Evolutionary conservation across 2,329 filamentous ascomycete species (phyloP), one percentile per base, ranked within the genome.

Genomic region (Balansia obtecta): DNA sequence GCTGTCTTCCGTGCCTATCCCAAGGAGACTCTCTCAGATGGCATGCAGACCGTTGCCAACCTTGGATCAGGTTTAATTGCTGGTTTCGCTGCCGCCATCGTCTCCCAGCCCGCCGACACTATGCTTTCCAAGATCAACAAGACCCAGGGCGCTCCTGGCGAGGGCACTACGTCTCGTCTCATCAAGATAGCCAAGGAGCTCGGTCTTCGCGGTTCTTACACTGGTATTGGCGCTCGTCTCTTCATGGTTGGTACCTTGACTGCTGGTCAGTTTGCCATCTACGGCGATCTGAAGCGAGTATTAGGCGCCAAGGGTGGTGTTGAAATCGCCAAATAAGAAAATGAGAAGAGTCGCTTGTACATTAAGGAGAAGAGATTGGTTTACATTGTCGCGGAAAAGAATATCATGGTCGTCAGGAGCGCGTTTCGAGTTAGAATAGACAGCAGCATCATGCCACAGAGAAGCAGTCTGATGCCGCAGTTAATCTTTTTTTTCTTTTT

Each of bases 121-220:
- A 94, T 94, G 88, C 83, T 94, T 57, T 86, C 80, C 74, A 93
- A 91, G 82, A 93, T 94, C 79, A 94, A 94, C 85, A 93, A 93
- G 85, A 88, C 85, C 73, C 83, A 88, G 77, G 88, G 86, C 72
- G 75, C 82, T 54, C 87, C 88, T 58, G 88, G 88, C 76, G 86
- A 94, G 76, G 82, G 88, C 64, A 93, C 86, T 63, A 79, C 79
- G 66, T 78, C 75, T 69, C 84, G 88, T 70, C 73, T 94, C 64
- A 76, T 91, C 76, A 93, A 93, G 83, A 94, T 94, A 64, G 86
- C 73, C 60, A 85, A 83, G 73, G 87, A 94, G 73, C 85, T 94
- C 62, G 88, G 88, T 65, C 55, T 94, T 68, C 77, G 76, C 61
- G 88, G 88, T 60, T 85, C 80, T 51, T 94, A 83, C 75, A 73